These are phyloP conservation scores for Ogataea degrootiae DNA, from an alignment of 805 yeast species.

Conservation along the genomic window DNA sequence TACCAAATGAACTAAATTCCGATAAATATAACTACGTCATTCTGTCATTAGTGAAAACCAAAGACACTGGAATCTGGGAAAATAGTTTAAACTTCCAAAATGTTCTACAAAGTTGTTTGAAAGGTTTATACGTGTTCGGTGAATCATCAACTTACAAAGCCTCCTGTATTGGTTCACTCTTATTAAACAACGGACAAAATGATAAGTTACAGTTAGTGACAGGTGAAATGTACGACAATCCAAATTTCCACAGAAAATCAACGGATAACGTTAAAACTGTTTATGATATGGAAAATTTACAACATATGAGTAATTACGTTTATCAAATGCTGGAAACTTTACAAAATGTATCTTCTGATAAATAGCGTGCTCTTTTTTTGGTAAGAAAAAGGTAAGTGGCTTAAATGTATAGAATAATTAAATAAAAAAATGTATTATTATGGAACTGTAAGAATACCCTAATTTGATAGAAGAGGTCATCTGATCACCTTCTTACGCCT, in stretches of 20 bases:
- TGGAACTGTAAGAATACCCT: too few species aligned
- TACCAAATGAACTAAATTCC: constrained; percentile 28
- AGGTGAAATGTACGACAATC: constrained; percentile 6
- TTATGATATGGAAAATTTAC: constrained; percentile 17
- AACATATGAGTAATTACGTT: constrained; percentile 23
- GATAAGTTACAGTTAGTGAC: constrained; percentile 12
- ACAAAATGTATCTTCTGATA: too few species aligned
- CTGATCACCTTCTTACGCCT: too few species aligned
- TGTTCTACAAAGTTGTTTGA: constrained; percentile 12
- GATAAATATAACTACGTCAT: constrained; percentile 29
- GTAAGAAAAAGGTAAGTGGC: too few species aligned
- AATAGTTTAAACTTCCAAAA: constrained; percentile 2
- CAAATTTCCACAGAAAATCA: constrained; percentile 10
- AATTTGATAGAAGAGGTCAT: too few species aligned
- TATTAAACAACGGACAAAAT: not conserved
- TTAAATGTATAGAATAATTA: too few species aligned
- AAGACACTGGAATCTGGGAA: constrained; percentile 18
- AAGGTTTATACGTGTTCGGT: constrained; percentile 14
- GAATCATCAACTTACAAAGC: not conserved
- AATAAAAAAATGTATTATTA: too few species aligned
- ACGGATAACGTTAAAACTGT: constrained; percentile 2
- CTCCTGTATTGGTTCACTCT: not conserved
- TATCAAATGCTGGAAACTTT: constrained; percentile 15
- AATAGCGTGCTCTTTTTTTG: too few species aligned
- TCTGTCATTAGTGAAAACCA: constrained; percentile 33